A percentile compares a stretch with the other conserved stretches of the same genome.
Conservation (phyloP, 2,329 filamentous ascomycete species). For the Colletotrichum cordylinicola region DNA sequence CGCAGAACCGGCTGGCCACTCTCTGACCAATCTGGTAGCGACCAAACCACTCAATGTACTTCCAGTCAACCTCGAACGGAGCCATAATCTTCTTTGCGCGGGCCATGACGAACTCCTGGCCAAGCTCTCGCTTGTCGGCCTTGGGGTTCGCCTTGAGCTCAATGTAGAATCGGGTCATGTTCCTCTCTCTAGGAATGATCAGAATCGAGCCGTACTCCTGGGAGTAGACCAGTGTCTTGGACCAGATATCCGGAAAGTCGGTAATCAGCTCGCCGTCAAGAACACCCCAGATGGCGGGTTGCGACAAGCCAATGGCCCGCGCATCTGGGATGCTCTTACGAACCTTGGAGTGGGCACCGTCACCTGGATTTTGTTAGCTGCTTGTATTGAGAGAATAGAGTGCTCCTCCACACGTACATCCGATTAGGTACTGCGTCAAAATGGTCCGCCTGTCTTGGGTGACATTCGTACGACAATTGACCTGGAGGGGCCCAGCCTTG, state of each 20-base stretch:
- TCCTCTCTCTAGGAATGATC: conserved; percentile 76
- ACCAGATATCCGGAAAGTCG: conserved; percentile 78
- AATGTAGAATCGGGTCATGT: conserved; percentile 71
- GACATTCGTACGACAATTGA: conserved; percentile 58
- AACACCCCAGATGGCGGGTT: conserved; percentile 70
- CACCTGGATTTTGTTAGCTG: conserved; percentile 44
- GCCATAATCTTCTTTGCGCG: conserved; percentile 66
- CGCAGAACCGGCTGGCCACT: conserved; percentile 72
- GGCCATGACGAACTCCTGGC: conserved; percentile 74
- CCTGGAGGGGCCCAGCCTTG: conserved; percentile 49
- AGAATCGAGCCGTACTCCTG: conserved; percentile 72
- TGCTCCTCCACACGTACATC: conserved; percentile 51
- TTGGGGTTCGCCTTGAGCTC: conserved; percentile 56
- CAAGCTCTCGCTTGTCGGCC: conserved; percentile 45
- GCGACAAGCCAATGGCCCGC: conserved; percentile 61
- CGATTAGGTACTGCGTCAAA: conserved; percentile 68
- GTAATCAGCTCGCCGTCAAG: conserved; percentile 74
- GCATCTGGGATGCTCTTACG: conserved; percentile 65
- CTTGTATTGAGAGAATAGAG: not conserved
- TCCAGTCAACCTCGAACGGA: conserved; percentile 63
- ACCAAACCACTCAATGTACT: conserved; percentile 73
- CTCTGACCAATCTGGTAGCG: conserved; percentile 75
- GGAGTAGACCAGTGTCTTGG: conserved; percentile 73
- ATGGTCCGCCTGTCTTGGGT: conserved; percentile 56
- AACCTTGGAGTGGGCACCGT: conserved; percentile 75